Percentiles rank a stretch among this genome's conserved stretches.
Evolutionary conservation across 2,329 filamentous ascomycete species (phyloP).

Genomic region (Cyphellophora europaea): DNA sequence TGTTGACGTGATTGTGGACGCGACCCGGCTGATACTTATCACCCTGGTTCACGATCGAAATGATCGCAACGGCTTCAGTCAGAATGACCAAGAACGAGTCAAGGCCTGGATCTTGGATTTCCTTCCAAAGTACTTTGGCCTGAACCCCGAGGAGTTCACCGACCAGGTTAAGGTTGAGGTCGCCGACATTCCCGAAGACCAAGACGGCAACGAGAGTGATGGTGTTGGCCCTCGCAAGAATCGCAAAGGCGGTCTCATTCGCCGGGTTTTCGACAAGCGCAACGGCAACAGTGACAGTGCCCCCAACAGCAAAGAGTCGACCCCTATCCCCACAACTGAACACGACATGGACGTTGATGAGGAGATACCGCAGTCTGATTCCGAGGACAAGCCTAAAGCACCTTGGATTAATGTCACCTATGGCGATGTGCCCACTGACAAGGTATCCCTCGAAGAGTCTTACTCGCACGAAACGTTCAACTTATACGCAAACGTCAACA

Average conservation of each 20-base stretch:
- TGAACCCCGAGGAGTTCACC: constrained; percentile 60
- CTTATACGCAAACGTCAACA: constrained; percentile 81
- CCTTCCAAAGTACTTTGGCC: constrained; percentile 65
- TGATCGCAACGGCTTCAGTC: constrained; percentile 36
- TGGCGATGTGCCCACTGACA: constrained; percentile 45
- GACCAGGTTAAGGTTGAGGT: constrained; percentile 49
- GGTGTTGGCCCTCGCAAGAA: constrained; percentile 60
- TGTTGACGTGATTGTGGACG: constrained; percentile 52
- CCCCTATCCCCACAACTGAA: constrained; percentile 40
- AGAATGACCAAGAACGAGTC: constrained; percentile 60
- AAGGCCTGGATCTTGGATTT: constrained; percentile 69
- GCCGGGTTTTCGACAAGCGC: constrained; percentile 73
- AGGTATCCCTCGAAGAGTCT: constrained; percentile 63
- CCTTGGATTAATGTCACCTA: constrained; percentile 45
- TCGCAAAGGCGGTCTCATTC: constrained; percentile 70
- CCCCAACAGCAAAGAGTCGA: constrained; percentile 76
- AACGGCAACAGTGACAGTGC: constrained; percentile 74
- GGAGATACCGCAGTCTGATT: constrained; percentile 53
- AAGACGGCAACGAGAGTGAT: constrained; percentile 52
- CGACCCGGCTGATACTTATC: constrained; percentile 37
- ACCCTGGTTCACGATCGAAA: constrained; percentile 42
- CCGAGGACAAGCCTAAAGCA: constrained; percentile 22
- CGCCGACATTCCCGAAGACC: constrained; percentile 66
- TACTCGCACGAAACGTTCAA: constrained; percentile 76
- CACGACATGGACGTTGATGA: constrained; percentile 46